Conservation (phyloP, 305 asterid species). For the Solanum hybrid region DNA sequence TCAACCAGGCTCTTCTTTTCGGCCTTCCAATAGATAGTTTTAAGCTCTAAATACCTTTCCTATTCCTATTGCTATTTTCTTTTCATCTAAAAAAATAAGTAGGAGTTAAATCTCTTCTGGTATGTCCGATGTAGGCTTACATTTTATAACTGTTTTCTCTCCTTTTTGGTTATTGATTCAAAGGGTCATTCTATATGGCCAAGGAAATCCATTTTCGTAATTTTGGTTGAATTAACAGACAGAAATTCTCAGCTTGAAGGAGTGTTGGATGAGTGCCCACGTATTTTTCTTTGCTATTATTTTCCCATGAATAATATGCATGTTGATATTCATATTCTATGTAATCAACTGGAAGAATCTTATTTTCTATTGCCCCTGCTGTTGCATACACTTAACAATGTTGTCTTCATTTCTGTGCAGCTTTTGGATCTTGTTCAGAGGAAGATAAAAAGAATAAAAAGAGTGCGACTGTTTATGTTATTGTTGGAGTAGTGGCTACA, state of each 20-base stretch:
- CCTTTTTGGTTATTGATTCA: background rate
- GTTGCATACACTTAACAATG: background rate
- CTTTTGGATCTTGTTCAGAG: conserved; percentile 51
- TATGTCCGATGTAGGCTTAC: background rate
- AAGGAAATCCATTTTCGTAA: background rate
- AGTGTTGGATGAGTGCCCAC: background rate
- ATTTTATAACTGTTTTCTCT: background rate
- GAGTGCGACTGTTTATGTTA: conserved; percentile 35
- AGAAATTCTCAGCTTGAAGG: background rate
- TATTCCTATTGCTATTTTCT: background rate
- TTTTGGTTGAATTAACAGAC: background rate
- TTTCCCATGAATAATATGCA: conserved; percentile 1
- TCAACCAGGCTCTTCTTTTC: background rate
- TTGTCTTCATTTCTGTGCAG: conserved; percentile 28
- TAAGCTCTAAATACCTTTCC: background rate
- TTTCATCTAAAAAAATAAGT: background rate
- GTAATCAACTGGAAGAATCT: background rate
- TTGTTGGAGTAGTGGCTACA: conserved; percentile 35
- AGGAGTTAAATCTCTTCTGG: background rate
- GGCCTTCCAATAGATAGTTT: background rate
- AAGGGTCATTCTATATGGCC: background rate
- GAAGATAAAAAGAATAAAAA: conserved; percentile 48
- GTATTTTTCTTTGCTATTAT: background rate
- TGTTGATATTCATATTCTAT: background rate
- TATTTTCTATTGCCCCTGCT: background rate